phyloP scores from a whole-genome alignment of 192 early-diverging fungal genomes.

The Allomyces arbusculus region DNA sequence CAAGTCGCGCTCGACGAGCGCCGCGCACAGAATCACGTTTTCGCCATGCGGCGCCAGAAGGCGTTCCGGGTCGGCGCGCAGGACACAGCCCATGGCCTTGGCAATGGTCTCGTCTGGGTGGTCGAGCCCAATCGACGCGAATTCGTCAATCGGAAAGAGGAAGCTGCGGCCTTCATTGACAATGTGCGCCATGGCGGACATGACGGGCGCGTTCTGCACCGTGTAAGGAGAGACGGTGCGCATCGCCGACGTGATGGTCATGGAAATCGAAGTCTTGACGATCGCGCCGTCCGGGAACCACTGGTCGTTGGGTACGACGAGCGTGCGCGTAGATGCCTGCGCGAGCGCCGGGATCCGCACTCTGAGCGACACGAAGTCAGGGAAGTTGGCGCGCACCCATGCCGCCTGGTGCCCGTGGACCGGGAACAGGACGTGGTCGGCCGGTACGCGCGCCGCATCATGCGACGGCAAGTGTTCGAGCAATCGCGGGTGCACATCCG shows the following conservation, averaged over 20 bases:
- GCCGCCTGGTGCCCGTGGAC: constrained; percentile 38
- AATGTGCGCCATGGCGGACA: constrained; percentile 26
- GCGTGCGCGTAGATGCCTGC: constrained; percentile 36
- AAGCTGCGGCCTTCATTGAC: constrained; percentile 13
- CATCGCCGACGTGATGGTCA: constrained; percentile 40
- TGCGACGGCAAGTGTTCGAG: no score
- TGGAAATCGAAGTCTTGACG: constrained; percentile 35
- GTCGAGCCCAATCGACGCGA: constrained; percentile 24
- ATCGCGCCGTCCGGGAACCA: constrained; percentile 8
- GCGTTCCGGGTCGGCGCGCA: constrained; percentile 27
- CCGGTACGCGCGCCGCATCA: no score
- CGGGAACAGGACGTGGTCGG: constrained; percentile 27
- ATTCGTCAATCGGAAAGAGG: constrained; percentile 27
- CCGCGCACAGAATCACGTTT: constrained; percentile 31
- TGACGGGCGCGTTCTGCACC: constrained; percentile 29
- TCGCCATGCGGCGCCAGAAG: constrained; percentile 16
- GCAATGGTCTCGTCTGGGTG: constrained; percentile 32
- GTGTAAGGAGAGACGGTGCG: constrained; percentile 47
- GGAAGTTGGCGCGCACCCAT: constrained; percentile 24
- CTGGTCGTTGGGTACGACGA: constrained; percentile 15
- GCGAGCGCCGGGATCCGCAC: constrained; percentile 17
- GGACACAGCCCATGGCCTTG: constrained; percentile 36
- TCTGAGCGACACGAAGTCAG: constrained; percentile 17
- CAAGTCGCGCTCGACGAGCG: constrained; percentile 16
- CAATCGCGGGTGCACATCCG: no score